Conservation (phyloP, 1,284 basidiomycete genomes). For the Fomitopsis schrenkii region DNA sequence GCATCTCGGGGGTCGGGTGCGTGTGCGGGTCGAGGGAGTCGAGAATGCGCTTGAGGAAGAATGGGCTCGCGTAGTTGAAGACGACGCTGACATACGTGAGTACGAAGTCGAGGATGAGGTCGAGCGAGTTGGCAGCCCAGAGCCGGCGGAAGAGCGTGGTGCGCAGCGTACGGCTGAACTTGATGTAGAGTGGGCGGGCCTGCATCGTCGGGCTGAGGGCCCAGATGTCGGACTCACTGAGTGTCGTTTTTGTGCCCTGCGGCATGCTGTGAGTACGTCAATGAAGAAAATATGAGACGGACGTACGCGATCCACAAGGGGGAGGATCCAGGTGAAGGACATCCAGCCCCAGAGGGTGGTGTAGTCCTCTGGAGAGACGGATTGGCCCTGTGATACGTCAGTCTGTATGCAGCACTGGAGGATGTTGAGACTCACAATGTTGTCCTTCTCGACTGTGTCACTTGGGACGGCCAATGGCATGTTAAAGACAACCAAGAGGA, state of each 20-base stretch:
- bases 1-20: constrained; percentile 35
- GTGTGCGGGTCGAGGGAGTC: constrained; percentile 30
- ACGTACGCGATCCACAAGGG: constrained; percentile 51
- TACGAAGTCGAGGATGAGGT: constrained; percentile 65
- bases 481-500: constrained; percentile 42
- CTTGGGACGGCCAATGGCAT: constrained; percentile 62
- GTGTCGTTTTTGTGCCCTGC: constrained; percentile 54
- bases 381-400: constrained; percentile 36
- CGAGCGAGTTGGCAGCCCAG: constrained; percentile 66
- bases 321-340: constrained; percentile 77
- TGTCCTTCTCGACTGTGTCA: constrained; percentile 37
- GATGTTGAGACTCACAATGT: constrained; percentile 41
- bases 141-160: constrained; percentile 61
- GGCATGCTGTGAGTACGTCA: not conserved
- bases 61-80: constrained; percentile 68
- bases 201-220: constrained; percentile 64
- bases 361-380: constrained; percentile 71
- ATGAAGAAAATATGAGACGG: not conserved
- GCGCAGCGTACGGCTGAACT: constrained; percentile 43
- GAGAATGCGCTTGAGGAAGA: constrained; percentile 63
- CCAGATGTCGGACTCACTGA: constrained; percentile 73
- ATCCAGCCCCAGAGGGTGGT: constrained; percentile 74
- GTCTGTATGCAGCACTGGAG: not conserved
- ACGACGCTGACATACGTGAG: constrained; percentile 62
- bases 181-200: constrained; percentile 61